phyloP scores from a whole-genome alignment of 306 rosid species.

The Luffa aegyptiaca region DNA sequence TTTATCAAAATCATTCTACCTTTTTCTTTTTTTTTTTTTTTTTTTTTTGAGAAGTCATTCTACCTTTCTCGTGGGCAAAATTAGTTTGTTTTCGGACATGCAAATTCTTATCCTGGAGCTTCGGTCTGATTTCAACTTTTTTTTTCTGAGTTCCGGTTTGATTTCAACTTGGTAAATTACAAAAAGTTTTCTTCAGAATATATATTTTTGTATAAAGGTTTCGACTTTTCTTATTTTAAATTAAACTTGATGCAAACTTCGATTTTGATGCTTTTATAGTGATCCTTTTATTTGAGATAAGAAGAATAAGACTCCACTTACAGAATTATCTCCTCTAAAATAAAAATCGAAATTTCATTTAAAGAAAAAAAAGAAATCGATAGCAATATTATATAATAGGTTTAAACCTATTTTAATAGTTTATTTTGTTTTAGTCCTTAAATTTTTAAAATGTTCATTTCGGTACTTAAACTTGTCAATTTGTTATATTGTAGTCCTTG shows the following conservation, averaged over 20 bases:
- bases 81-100: neutral
- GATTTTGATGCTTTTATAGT: neutral
- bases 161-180: neutral
- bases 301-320: neutral
- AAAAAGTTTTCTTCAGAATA: neutral
- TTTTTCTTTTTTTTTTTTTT: too few relatives aligned
- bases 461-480: too few relatives aligned
- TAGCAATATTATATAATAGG: neutral
- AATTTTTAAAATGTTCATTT: too few relatives aligned
- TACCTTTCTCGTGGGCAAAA: neutral
- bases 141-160: neutral
- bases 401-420: too few relatives aligned
- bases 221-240: neutral
- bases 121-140: neutral
- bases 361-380: neutral
- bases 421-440: too few relatives aligned
- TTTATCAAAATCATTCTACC: neutral
- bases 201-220: neutral
- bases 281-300: conserved; percentile 1
- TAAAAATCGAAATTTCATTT: neutral
- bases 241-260: neutral
- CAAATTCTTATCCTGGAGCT: neutral
- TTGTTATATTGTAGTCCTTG: too few relatives aligned
- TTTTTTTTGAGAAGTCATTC: too few relatives aligned
- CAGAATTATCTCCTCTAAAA: neutral